Conservation (phyloP, 2,329 filamentous ascomycete species). For the Blastomyces gilchristii region DNA sequence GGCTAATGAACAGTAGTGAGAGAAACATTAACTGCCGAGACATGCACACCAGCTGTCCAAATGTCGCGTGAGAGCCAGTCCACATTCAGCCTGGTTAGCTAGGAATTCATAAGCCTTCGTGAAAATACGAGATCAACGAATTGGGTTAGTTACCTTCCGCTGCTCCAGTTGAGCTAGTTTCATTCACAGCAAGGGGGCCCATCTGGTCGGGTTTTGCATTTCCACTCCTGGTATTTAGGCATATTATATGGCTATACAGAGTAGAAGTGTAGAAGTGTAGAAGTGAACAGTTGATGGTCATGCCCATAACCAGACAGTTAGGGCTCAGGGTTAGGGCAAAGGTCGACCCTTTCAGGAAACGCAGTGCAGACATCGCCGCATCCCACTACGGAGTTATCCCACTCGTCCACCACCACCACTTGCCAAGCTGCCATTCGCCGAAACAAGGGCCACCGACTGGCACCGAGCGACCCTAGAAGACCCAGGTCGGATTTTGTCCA, state of each 20-base stretch:
- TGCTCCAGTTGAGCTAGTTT: background rate
- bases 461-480: background rate
- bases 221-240: background rate
- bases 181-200: background rate
- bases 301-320: background rate
- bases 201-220: background rate
- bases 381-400: background rate
- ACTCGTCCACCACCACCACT: background rate
- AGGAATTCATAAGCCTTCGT: background rate
- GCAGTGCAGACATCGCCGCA: background rate
- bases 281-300: too few relatives aligned
- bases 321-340: constrained; percentile 7
- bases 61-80: background rate
- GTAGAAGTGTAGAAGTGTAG: too few relatives aligned
- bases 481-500: background rate
- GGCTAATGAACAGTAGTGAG: background rate
- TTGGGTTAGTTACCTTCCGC: background rate
- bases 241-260: too few relatives aligned
- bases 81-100: background rate
- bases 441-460: background rate
- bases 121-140: background rate
- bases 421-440: background rate
- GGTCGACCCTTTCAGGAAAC: background rate
- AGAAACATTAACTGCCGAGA: background rate
- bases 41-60: background rate